Base-by-base conservation (phyloP, 202 grass and related monocot species). In the Setaria viridis region DNA sequence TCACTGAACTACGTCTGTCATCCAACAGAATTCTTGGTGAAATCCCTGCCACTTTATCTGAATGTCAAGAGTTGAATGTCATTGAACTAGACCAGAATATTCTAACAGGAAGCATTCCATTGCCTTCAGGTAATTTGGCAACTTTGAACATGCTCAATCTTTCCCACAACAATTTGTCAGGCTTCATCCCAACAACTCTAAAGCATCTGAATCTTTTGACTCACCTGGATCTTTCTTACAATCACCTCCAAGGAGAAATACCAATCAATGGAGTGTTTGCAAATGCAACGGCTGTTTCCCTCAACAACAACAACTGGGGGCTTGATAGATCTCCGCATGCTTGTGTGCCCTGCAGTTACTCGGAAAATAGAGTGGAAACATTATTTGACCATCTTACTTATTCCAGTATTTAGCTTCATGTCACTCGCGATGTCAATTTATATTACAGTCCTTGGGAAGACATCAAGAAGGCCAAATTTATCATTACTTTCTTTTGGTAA, bases 181-280 rank as follows among this genome's bases (percentile, higher is more conserved):
- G 62, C 0, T 0, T 1, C 17, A 34, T 78, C 7, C 57, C 77
- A 14, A 1, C 0, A 0, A 0, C 0, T 4, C 1, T 50, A 1
- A 9, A 0, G 12, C 1, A 0, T 9, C 29, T 66, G 0, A 0
- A 0, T 8, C 0, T 21, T 2, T 0, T 17, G 3, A 1, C 0
- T 8, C 0, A 37, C 0, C 2, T 80, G 0, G 80, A 83, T 3
- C 25, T 83, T 0, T 78, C 54, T 0, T 72, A 71, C n/a, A 87
- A 76, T 30, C 0, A 5, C 1, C 14, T 87, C 4, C 11, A 59
- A 20, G 85, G 78, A 35, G 2, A 19, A 69, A 6, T 82, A 4
- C 85, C 78, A 62, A 33, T 0, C 14, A 69, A 14, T 20, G 43
- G 86, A 1, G 9, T 65, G 9, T 88, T 88, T 1, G 43, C 1